Conservation (phyloP, 352 stramenopile genomes). For the Pythium rhizo-oryzae region DNA sequence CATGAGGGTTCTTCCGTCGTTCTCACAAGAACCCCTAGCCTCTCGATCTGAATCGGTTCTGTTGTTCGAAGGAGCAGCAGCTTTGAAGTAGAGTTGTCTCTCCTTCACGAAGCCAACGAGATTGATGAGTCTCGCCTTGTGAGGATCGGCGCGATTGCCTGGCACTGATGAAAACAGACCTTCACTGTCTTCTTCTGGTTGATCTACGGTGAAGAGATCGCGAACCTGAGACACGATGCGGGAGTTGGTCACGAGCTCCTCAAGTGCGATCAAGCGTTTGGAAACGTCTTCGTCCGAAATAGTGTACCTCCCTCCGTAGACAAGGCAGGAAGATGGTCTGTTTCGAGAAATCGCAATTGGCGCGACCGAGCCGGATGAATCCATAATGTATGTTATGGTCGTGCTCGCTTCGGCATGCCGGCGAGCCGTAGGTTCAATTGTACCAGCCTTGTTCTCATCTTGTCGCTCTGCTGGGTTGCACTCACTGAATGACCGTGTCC, state of each 20-base stretch:
- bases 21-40: not conserved
- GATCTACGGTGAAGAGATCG: constrained; percentile 21
- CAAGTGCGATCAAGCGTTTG: not conserved
- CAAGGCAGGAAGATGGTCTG: not conserved
- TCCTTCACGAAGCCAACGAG: constrained; percentile 20
- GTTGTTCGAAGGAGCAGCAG: not conserved
- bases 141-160: constrained; percentile 1
- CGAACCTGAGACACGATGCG: not conserved
- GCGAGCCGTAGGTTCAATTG: not conserved
- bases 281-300: not conserved
- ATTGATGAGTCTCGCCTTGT: constrained; percentile 22
- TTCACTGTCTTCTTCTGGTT: not conserved
- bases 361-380: not conserved
- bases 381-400: not conserved
- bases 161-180: not conserved
- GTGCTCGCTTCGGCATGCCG: not conserved
- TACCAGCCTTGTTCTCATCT: no score
- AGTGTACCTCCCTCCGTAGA: not conserved
- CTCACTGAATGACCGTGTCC: no score
- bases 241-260: not conserved
- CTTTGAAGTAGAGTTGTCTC: constrained; percentile 16
- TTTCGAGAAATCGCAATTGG: not conserved
- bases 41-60: not conserved
- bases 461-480: no score
- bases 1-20: not conserved